phyloP scores from a whole-genome alignment of 1,284 basidiomycete genomes.

The Mixia osmundae region DNA sequence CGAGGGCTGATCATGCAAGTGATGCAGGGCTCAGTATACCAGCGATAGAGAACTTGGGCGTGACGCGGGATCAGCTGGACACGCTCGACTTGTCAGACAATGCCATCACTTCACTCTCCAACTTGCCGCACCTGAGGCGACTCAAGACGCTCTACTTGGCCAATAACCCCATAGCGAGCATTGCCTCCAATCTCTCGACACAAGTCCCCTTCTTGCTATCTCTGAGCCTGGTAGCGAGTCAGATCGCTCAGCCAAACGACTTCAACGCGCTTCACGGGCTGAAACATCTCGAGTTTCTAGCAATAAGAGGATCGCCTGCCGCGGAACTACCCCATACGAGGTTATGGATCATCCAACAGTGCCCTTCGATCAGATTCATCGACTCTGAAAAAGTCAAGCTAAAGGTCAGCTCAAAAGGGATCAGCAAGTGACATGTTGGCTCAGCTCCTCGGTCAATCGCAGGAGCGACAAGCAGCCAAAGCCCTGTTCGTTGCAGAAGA shows the following conservation, averaged over 20 bases:
- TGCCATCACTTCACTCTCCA: conserved; percentile 63
- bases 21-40: conserved; percentile 77
- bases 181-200: conserved; percentile 53
- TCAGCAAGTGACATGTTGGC: too few relatives aligned
- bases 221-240: conserved; percentile 37
- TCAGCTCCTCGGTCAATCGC: too few relatives aligned
- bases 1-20: too few relatives aligned
- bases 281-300: conserved; percentile 47
- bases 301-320: conserved; percentile 73
- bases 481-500: conserved; percentile 47
- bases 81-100: conserved; percentile 93
- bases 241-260: background rate
- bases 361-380: conserved; percentile 51
- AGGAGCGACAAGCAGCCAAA: conserved; percentile 54
- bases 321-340: conserved; percentile 86
- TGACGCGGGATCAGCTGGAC: conserved; percentile 55
- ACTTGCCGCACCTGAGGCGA: conserved; percentile 58
- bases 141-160: conserved; percentile 55
- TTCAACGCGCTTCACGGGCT: background rate
- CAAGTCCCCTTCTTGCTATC: conserved; percentile 63
- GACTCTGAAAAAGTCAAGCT: conserved; percentile 94
- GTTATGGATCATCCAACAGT: conserved; percentile 44
- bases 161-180: conserved; percentile 63
- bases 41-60: conserved; percentile 95
- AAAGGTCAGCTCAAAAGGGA: conserved; percentile 58